Evolutionary conservation across 768 basidiomycete species (phyloP).

Genomic region (Lactarius trivialis): DNA sequence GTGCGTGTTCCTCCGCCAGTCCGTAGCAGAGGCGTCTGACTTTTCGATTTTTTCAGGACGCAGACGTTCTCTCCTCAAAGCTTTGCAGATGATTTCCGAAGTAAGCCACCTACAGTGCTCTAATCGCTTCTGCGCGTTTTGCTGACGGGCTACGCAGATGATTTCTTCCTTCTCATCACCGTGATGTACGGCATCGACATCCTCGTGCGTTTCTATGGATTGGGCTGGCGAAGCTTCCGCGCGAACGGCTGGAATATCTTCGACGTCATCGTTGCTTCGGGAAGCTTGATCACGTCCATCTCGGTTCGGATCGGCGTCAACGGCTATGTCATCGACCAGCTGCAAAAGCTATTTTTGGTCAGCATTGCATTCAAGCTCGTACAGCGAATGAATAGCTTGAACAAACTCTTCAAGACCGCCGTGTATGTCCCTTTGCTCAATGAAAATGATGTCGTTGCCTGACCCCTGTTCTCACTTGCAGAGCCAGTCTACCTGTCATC

Average conservation of each 20-base stretch:
- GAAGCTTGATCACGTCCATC: constrained; percentile 79
- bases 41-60: constrained; percentile 48
- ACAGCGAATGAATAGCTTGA: constrained; percentile 78
- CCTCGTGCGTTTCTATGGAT: constrained; percentile 67
- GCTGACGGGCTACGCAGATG: constrained; percentile 41
- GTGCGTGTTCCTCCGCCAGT: constrained; percentile 37
- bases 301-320: constrained; percentile 51
- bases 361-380: constrained; percentile 92
- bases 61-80: constrained; percentile 58
- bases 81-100: constrained; percentile 48
- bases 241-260: constrained; percentile 94
- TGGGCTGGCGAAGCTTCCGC: constrained; percentile 80
- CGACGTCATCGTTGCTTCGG: constrained; percentile 72
- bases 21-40: not conserved
- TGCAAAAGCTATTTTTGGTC: constrained; percentile 89
- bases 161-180: constrained; percentile 70
- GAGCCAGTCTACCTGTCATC: constrained; percentile 82
- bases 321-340: constrained; percentile 51
- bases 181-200: constrained; percentile 73
- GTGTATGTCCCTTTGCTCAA: constrained; percentile 53
- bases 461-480: constrained; percentile 28
- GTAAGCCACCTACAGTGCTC: constrained; percentile 36
- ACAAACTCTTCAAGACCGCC: constrained; percentile 94
- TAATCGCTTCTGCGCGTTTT: not conserved
- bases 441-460: not conserved